Percentiles rank a stretch among this genome's conserved stretches.
Evolutionary conservation across 2,329 filamentous ascomycete species (phyloP).

Genomic region (Penicillium sp.): DNA sequence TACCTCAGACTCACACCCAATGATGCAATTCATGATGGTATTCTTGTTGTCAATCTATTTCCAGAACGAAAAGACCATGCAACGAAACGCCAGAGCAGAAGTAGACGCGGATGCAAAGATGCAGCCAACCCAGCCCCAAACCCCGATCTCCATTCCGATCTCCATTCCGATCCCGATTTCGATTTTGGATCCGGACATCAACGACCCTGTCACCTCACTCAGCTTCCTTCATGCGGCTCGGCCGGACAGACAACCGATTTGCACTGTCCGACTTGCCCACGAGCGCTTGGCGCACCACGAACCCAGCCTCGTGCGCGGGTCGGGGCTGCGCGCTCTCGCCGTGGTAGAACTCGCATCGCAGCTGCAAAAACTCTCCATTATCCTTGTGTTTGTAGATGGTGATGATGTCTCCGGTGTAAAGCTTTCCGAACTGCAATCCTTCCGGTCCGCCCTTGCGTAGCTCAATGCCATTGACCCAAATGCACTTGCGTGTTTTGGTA

Average conservation of each 20-base stretch:
- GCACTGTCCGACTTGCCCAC: constrained; percentile 31
- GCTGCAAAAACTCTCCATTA: constrained; percentile 40
- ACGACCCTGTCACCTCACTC: constrained; percentile 12
- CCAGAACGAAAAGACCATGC: constrained; percentile 12
- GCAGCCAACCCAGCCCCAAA: neutral
- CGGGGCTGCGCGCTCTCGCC: constrained; percentile 47
- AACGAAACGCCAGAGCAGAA: neutral
- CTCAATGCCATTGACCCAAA: constrained; percentile 73
- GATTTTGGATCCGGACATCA: neutral
- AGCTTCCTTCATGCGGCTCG: constrained; percentile 16
- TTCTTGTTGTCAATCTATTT: constrained; percentile 20
- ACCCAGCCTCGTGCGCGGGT: constrained; percentile 45
- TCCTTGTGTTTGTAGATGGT: constrained; percentile 63
- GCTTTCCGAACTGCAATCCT: constrained; percentile 61
- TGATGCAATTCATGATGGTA: constrained; percentile 11
- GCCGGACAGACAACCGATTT: constrained; percentile 29
- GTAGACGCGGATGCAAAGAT: neutral
- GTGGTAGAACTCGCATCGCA: constrained; percentile 50
- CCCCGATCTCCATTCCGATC: neutral
- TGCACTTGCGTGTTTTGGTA: constrained; percentile 75
- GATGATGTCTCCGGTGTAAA: constrained; percentile 77
- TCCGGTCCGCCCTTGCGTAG: constrained; percentile 58
- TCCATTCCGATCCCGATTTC: neutral
- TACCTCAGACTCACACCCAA: constrained; percentile 14
- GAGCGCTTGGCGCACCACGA: constrained; percentile 43